A percentile compares a stretch with the other conserved stretches of the same genome.
Conservation (phyloP, 495 filamentous ascomycete genomes). For the Tuber brumale region DNA sequence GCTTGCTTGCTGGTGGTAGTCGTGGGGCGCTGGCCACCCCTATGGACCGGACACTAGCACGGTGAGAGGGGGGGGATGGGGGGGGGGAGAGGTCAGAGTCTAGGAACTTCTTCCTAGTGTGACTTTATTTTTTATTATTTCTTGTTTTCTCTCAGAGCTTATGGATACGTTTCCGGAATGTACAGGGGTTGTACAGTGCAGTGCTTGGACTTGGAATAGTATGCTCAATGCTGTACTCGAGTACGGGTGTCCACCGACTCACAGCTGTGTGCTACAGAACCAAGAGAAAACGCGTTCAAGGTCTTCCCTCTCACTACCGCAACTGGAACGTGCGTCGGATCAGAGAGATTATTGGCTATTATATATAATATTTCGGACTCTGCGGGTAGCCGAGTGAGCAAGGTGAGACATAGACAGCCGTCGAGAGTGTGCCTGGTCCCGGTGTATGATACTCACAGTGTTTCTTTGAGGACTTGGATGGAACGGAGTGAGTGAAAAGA, state of each 20-base stretch:
- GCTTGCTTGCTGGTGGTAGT: neutral
- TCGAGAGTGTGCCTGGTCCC: neutral
- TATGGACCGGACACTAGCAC: neutral
- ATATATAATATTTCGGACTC: neutral
- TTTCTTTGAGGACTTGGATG: neutral
- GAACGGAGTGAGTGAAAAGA: neutral
- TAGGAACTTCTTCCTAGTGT: neutral
- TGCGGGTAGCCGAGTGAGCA: neutral
- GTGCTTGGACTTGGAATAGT: neutral
- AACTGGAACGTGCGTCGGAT: conserved; percentile 1
- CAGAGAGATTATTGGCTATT: neutral
- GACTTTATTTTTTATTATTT: neutral
- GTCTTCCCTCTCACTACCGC: neutral
- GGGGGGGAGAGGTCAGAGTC: neutral
- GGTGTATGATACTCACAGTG: neutral
- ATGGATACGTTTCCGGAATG: neutral
- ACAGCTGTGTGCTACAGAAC: neutral
- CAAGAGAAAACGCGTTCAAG: neutral
- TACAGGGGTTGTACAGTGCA: too few relatives aligned
- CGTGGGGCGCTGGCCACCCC: neutral
- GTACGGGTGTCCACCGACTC: neutral
- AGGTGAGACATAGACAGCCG: neutral
- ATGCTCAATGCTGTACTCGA: neutral
- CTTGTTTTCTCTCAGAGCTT: neutral
- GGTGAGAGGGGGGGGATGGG: neutral